Conservation (phyloP, 129 eudicot genomes). For the Centaurea solstitialis region DNA sequence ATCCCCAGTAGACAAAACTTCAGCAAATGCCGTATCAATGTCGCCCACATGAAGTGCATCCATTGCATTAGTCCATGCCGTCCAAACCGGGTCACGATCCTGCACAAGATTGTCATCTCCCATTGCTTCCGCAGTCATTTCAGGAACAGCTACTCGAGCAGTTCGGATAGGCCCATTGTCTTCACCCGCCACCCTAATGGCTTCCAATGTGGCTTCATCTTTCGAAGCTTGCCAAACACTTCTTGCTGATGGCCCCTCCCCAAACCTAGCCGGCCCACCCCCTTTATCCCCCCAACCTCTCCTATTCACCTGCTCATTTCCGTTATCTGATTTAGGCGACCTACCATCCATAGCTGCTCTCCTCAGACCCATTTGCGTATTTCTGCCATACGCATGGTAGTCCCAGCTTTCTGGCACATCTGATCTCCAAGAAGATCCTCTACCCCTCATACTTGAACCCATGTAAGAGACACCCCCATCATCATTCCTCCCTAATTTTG, state of each 20-base stretch:
- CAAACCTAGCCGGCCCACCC: conserved; percentile 68
- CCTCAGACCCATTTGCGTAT: conserved; percentile 58
- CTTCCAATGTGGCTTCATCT: conserved; percentile 96
- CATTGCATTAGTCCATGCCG: conserved; percentile 95
- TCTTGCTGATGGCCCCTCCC: conserved; percentile 99
- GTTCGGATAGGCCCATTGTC: conserved; percentile 72
- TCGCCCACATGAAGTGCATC: conserved; percentile 92
- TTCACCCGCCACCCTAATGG: conserved; percentile 94
- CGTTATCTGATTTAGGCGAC: conserved; percentile 69
- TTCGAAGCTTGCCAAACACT: conserved; percentile 99
- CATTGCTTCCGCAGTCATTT: conserved; percentile 79
- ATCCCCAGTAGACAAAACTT: conserved; percentile 82
- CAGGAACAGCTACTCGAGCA: conserved; percentile 79
- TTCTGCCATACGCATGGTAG: conserved; percentile 58
- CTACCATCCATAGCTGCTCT: conserved; percentile 55
- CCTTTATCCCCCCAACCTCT: conserved; percentile 96
- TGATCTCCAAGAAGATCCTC: conserved; percentile 79
- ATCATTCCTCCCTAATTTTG: conserved; percentile 56
- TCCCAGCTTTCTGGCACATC: conserved; percentile 80
- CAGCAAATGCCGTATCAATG: conserved; percentile 89
- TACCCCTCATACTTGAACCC: conserved; percentile 53
- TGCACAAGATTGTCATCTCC: conserved; percentile 65
- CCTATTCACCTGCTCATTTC: conserved; percentile 49
- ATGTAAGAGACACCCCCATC: conserved; percentile 49
- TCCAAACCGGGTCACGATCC: conserved; percentile 93